Conservation (phyloP, 306 rosid genomes). For the Lathyrus tuberosus region DNA sequence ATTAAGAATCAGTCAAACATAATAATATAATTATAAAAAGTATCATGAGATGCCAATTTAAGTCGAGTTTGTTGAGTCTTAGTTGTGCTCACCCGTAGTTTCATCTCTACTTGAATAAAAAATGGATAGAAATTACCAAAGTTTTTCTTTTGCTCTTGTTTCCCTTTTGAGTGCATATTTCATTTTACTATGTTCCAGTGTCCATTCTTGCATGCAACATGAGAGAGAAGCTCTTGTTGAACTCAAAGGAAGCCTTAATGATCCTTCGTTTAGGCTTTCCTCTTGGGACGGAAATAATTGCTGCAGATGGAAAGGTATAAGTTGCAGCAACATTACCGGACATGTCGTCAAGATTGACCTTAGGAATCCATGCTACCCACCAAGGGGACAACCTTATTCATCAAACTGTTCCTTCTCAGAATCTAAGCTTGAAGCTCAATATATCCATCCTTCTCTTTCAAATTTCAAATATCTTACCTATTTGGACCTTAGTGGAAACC, state of each 20-base stretch:
- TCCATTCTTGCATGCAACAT: constrained; percentile 14
- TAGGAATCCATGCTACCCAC: constrained; percentile 24
- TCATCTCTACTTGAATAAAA: no score
- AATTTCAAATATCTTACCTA: constrained; percentile 23
- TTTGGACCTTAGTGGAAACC: constrained; percentile 42
- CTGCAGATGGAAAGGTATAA: constrained; percentile 32
- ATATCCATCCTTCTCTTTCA: constrained; percentile 12
- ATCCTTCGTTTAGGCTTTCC: constrained; percentile 31
- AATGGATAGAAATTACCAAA: not conserved
- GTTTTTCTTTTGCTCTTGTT: not conserved
- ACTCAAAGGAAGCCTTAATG: constrained; percentile 29
- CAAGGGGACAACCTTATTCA: not conserved
- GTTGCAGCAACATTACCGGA: constrained; percentile 29
- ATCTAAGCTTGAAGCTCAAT: not conserved
- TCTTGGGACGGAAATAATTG: constrained; percentile 8
- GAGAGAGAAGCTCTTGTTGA: constrained; percentile 29
- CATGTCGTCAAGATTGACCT: constrained; percentile 31
- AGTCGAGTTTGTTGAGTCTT: no score
- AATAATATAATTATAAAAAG: no score
- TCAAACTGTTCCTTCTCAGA: constrained; percentile 5
- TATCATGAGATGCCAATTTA: no score
- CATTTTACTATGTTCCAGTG: not conserved
- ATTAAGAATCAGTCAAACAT: no score
- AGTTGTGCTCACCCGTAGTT: no score
- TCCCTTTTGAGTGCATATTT: not conserved